phyloP scores from a whole-genome alignment of 805 yeast genomes.

The Kluyveromyces dobzhanskii region DNA sequence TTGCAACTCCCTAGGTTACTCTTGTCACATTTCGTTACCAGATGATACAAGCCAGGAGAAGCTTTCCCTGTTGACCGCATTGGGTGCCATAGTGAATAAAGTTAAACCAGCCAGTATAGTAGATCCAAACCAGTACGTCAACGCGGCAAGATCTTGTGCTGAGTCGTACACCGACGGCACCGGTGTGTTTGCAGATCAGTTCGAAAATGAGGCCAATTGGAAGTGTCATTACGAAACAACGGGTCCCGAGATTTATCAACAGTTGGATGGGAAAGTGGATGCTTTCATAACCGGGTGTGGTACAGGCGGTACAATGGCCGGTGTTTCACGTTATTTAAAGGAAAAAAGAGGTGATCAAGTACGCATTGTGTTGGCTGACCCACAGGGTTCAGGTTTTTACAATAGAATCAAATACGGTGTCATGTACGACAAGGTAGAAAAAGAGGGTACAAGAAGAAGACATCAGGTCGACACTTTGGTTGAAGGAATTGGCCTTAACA shows the following conservation, averaged over 20 bases:
- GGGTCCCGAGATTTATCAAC: constrained; percentile 87
- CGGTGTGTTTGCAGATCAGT: constrained; percentile 91
- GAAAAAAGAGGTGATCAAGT: constrained; percentile 33
- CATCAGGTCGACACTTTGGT: constrained; percentile 94
- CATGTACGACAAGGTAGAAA: constrained; percentile 83
- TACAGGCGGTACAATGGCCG: constrained; percentile 96
- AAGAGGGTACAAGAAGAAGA: constrained; percentile 86
- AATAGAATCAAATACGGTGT: constrained; percentile 84
- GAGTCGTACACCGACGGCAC: constrained; percentile 31
- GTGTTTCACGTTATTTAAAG: constrained; percentile 71
- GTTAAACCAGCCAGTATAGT: constrained; percentile 95
- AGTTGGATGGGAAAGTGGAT: constrained; percentile 57
- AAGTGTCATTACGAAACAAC: constrained; percentile 70
- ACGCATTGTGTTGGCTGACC: constrained; percentile 73
- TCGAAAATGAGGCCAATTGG: constrained; percentile 92
- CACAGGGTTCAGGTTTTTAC: constrained; percentile 89
- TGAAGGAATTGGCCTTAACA: constrained; percentile 88
- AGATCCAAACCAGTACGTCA: constrained; percentile 88
- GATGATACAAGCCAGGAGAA: constrained; percentile 89
- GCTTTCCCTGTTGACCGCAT: constrained; percentile 53
- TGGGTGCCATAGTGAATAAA: constrained; percentile 77
- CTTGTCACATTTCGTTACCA: constrained; percentile 88
- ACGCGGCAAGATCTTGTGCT: constrained; percentile 69
- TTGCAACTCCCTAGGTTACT: constrained; percentile 83
- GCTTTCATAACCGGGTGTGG: constrained; percentile 89